A percentile compares a stretch with the other conserved stretches of the same genome.
Evolutionary conservation across 805 yeast species (phyloP).

Genomic region (Jamesozyma spencerorum): DNA sequence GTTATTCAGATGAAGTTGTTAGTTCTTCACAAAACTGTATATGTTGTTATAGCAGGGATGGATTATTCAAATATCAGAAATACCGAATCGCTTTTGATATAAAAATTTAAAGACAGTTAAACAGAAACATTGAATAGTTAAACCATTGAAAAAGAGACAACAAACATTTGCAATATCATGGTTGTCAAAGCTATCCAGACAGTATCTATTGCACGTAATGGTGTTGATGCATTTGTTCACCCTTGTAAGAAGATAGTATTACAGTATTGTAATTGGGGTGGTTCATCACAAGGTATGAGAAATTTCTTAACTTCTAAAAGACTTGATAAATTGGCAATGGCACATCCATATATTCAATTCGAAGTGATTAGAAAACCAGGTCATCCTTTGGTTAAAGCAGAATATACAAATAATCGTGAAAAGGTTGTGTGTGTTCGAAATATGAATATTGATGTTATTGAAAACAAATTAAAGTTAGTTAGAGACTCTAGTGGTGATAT

Average conservation of each 20-base stretch:
- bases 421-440: slow-evolving; percentile 74
- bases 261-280: slow-evolving; percentile 92
- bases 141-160: neutral
- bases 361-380: slow-evolving; percentile 64
- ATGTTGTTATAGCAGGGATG: too few relatives aligned
- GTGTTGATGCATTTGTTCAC: slow-evolving; percentile 61
- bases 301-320: slow-evolving; percentile 49
- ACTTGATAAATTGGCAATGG: slow-evolving; percentile 45
- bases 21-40: too few relatives aligned
- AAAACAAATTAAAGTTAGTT: slow-evolving; percentile 53
- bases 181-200: slow-evolving; percentile 50
- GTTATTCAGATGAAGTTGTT: too few relatives aligned
- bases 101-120: too few relatives aligned
- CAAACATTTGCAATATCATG: slow-evolving; percentile 12
- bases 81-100: neutral
- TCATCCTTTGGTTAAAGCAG: slow-evolving; percentile 67
- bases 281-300: slow-evolving; percentile 79
- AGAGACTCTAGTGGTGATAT: slow-evolving; percentile 61
- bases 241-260: slow-evolving; percentile 71
- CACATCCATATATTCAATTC: slow-evolving; percentile 62
- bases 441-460: slow-evolving; percentile 50
- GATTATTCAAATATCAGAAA: neutral
- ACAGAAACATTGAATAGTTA: too few relatives aligned
- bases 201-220: slow-evolving; percentile 59
- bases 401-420: slow-evolving; percentile 38